phyloP scores from a whole-genome alignment of 192 early-diverging fungal species.

The Helicostylum pulchrum region DNA sequence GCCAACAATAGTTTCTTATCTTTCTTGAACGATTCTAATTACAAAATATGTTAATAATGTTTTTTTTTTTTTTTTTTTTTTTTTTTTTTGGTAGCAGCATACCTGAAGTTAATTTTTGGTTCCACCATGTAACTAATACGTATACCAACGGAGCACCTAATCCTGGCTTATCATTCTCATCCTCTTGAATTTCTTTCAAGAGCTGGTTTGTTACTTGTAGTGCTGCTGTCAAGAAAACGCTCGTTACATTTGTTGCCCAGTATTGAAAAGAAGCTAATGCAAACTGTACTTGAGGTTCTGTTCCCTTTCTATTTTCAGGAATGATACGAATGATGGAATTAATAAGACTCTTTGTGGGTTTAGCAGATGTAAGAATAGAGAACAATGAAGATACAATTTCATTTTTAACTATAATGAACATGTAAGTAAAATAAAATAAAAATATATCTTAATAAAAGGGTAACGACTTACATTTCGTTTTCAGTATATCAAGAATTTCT shows the following conservation, averaged over 20 bases:
- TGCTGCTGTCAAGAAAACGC: not conserved
- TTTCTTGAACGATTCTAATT: constrained; percentile 9
- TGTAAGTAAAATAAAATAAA: not conserved
- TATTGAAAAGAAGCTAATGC: constrained; percentile 3
- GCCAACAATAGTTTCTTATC: not conserved
- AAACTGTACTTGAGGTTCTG: constrained; percentile 1
- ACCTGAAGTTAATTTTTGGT: not conserved
- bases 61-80: not conserved
- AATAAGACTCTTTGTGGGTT: constrained; percentile 10
- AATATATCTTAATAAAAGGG: not conserved
- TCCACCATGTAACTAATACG: constrained; percentile 12
- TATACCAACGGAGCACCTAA: not conserved
- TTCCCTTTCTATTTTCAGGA: not conserved
- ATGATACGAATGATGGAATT: constrained; percentile 8
- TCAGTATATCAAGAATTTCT: not conserved
- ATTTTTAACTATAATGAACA: constrained; percentile 3
- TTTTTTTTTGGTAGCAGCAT: not conserved
- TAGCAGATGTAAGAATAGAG: not conserved
- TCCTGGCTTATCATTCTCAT: not conserved
- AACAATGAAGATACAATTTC: constrained; percentile 10
- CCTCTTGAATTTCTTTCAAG: not conserved
- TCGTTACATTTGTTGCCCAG: not conserved
- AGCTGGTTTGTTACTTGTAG: not conserved
- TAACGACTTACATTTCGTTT: constrained; percentile 1
- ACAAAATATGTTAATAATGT: not conserved